Conservation (phyloP, 2,329 filamentous ascomycete species). For the Nothomitra cinnamomea region DNA sequence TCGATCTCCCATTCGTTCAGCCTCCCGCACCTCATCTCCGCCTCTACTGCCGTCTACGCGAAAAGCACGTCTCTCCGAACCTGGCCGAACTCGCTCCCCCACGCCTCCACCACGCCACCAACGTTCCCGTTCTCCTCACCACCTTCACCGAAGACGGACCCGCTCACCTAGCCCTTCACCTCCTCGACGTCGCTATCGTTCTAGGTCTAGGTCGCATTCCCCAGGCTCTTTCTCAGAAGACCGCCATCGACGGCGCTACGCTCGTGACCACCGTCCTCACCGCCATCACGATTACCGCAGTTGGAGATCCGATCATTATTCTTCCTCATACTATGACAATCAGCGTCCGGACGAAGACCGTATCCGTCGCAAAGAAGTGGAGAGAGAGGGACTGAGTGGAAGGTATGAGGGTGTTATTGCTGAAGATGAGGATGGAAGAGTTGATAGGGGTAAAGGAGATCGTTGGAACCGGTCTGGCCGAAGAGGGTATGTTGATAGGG, state of each 20-base stretch:
- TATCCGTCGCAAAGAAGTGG: constrained; percentile 1
- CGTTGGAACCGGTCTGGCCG: constrained; percentile 9
- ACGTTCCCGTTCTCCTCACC: background rate
- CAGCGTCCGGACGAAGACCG: constrained; percentile 1
- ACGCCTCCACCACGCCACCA: background rate
- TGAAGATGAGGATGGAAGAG: constrained; percentile 15
- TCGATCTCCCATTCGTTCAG: constrained; percentile 6
- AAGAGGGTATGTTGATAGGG: constrained; percentile 28
- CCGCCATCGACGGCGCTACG: background rate
- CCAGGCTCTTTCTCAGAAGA: background rate
- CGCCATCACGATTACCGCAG: constrained; percentile 1
- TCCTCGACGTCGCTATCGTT: background rate
- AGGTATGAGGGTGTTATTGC: constrained; percentile 1
- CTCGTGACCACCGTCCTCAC: background rate
- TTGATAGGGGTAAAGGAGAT: constrained; percentile 11
- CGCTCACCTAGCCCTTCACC: background rate
- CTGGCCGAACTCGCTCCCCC: background rate
- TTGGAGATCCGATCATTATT: background rate
- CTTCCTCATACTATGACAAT: background rate
- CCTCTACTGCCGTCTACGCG: background rate
- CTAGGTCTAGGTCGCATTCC: background rate
- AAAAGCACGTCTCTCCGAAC: background rate
- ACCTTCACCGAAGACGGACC: background rate
- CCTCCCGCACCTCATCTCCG: background rate
- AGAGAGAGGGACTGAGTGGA: background rate